Percentiles rank a stretch among this genome's conserved stretches.
These are phyloP conservation scores for Apiotrichum gamsii DNA, from an alignment of 1,284 basidiomycete genomes.

Conservation along the genomic window DNA sequence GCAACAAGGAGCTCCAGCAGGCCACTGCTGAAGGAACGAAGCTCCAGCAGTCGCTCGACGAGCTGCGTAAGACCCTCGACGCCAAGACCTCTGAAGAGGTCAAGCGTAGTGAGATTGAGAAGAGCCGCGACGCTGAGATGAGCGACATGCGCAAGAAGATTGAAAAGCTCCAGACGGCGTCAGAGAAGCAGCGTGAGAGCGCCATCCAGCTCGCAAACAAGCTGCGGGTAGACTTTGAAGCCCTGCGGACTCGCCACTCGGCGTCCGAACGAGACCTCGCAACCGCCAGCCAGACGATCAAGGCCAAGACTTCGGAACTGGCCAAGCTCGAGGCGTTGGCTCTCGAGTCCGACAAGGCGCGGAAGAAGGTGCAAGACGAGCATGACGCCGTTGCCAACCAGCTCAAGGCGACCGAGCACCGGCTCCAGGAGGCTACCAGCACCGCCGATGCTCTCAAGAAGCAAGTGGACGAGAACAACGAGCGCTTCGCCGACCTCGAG, in stretches of 20 bases:
- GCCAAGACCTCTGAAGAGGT: constrained; percentile 82
- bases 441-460: constrained; percentile 54
- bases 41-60: constrained; percentile 77
- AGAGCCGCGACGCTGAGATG: constrained; percentile 81
- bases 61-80: constrained; percentile 69
- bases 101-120: constrained; percentile 73
- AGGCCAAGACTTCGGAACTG: constrained; percentile 52
- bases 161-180: constrained; percentile 28
- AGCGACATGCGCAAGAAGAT: constrained; percentile 65
- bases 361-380: constrained; percentile 57
- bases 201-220: constrained; percentile 34
- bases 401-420: constrained; percentile 63
- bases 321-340: constrained; percentile 55
- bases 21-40: constrained; percentile 55
- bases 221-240: constrained; percentile 46
- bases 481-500: constrained; percentile 76
- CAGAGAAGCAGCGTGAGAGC: constrained; percentile 33
- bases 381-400: constrained; percentile 64
- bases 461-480: constrained; percentile 53
- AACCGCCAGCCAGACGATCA: constrained; percentile 51
- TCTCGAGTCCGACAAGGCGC: constrained; percentile 63
- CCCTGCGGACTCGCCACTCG: constrained; percentile 52
- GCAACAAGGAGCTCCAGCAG: constrained; percentile 58
- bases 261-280: constrained; percentile 52
- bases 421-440: constrained; percentile 54